Conservation (phyloP, 2,329 filamentous ascomycete genomes). For the Amauroascus niger region DNA sequence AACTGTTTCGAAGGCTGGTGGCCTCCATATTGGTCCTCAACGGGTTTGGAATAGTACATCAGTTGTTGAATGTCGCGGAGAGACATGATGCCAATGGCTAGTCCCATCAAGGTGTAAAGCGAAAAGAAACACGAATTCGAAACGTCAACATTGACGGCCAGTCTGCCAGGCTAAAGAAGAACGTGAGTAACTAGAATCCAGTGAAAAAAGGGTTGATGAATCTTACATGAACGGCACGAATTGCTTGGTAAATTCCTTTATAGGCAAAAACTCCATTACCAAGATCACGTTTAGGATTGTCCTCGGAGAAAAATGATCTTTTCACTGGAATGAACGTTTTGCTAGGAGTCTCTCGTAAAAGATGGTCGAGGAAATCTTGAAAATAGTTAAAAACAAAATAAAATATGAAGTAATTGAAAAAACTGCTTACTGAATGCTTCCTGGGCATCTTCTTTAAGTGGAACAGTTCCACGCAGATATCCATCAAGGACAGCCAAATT, state of each 20-base stretch:
- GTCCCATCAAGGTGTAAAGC: constrained; percentile 29
- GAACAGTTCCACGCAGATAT: constrained; percentile 54
- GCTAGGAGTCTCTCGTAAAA: constrained; percentile 70
- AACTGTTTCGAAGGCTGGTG: constrained; percentile 19
- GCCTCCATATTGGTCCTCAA: constrained; percentile 23
- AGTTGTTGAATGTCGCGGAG: constrained; percentile 28
- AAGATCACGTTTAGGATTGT: constrained; percentile 46
- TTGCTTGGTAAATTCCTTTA: constrained; percentile 82
- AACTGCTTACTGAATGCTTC: constrained; percentile 60
- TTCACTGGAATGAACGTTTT: constrained; percentile 61
- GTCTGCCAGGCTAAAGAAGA: constrained; percentile 44
- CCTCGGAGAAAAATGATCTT: constrained; percentile 65
- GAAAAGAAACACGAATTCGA: constrained; percentile 86
- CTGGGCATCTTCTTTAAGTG: constrained; percentile 58
- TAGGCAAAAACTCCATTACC: constrained; percentile 61
- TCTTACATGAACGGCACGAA: constrained; percentile 59
- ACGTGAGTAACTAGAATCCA: background rate
- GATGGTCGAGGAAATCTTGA: constrained; percentile 72
- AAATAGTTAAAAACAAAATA: constrained; percentile 9
- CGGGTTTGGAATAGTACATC: constrained; percentile 20
- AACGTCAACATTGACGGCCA: constrained; percentile 82
- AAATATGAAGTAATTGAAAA: background rate
- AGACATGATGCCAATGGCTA: constrained; percentile 29
- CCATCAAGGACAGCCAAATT: constrained; percentile 55
- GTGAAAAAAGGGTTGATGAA: background rate